A percentile compares a stretch with the other conserved stretches of the same genome.
Conservation (phyloP, 2,329 filamentous ascomycete species). For the Ophiognomonia clavigignenti-juglandacearum region DNA sequence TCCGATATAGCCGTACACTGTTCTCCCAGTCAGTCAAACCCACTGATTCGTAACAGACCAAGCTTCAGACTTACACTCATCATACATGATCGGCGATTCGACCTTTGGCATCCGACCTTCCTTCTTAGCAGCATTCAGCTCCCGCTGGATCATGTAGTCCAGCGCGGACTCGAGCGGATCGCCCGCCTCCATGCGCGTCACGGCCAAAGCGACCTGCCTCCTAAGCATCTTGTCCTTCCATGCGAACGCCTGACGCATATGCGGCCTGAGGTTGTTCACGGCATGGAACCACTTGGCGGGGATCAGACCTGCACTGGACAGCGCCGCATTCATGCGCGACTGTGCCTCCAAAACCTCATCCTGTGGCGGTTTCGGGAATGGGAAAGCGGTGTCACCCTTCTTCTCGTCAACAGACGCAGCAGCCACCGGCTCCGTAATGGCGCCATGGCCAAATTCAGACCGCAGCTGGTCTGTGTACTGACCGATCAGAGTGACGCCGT, state of each 20-base stretch:
- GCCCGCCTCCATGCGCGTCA: not conserved
- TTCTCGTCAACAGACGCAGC: too few species aligned
- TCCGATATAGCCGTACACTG: not conserved
- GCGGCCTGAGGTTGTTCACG: not conserved
- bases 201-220: not conserved
- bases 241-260: conserved; percentile 1
- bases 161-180: conserved; percentile 15
- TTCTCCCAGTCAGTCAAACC: not conserved
- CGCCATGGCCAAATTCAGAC: not conserved
- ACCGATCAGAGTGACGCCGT: not conserved
- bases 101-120: conserved; percentile 25
- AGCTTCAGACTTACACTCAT: conserved; percentile 22
- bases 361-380: not conserved
- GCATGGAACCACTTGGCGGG: not conserved
- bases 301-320: not conserved
- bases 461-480: not conserved
- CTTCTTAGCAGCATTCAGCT: conserved; percentile 26
- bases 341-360: conserved; percentile 1
- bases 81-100: conserved; percentile 24
- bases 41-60: not conserved
- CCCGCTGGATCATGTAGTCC: conserved; percentile 30
- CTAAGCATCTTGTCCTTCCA: not conserved
- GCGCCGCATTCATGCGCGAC: not conserved
- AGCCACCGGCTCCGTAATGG: too few species aligned
- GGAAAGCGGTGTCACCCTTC: not conserved